Conservation (phyloP, 306 rosid genomes). For the Rosa persica region DNA sequence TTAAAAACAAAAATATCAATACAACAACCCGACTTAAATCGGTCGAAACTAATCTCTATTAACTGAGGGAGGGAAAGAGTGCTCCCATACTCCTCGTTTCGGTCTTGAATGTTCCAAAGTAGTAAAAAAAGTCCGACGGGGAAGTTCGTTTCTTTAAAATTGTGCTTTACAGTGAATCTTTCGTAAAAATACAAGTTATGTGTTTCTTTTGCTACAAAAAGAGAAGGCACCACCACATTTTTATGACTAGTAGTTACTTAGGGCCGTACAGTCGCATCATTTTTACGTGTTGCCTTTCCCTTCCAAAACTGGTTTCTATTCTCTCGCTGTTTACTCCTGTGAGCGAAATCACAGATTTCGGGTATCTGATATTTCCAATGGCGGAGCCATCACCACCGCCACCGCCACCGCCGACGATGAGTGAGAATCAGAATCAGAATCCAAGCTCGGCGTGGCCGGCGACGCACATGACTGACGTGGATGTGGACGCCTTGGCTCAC, state of each 20-base stretch:
- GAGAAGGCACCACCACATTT: background rate
- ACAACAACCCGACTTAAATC: too few species aligned
- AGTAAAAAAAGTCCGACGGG: too few species aligned
- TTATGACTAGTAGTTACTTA: background rate
- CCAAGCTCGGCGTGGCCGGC: background rate
- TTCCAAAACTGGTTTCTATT: background rate
- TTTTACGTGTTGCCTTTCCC: background rate
- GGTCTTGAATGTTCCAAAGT: too few species aligned
- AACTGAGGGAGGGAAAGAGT: too few species aligned
- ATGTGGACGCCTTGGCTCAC: conserved; percentile 58
- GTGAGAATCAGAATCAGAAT: conserved; percentile 2
- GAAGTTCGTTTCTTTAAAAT: too few species aligned
- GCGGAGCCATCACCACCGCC: conserved; percentile 11
- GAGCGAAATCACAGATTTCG: background rate
- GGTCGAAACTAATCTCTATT: too few species aligned
- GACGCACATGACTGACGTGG: conserved; percentile 46
- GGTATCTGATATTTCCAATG: conserved; percentile 24
- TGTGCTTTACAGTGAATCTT: too few species aligned
- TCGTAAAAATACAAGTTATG: background rate
- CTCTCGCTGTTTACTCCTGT: background rate
- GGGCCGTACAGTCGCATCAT: background rate
- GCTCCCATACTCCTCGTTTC: too few species aligned
- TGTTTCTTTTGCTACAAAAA: background rate
- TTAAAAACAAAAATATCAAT: too few species aligned
- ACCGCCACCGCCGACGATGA: background rate